These are phyloP conservation scores for Syncephalis plumigaleata DNA, from an alignment of 371 early-diverging fungal species.

Conservation along the genomic window DNA sequence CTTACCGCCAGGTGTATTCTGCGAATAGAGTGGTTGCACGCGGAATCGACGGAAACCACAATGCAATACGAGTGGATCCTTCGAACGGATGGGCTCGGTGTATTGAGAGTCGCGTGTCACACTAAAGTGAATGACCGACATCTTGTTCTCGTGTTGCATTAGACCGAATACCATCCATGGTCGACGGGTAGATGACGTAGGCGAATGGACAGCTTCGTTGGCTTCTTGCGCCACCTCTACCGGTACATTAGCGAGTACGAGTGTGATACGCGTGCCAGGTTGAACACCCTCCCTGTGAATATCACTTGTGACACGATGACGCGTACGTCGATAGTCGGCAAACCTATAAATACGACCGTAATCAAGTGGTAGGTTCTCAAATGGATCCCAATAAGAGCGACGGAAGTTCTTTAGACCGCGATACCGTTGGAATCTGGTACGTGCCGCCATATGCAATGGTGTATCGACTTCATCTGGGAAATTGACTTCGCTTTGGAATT, in stretches of 20 bases:
- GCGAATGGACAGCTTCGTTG: constrained; percentile 11
- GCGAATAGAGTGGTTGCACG: constrained; percentile 73
- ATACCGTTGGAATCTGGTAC: constrained; percentile 75
- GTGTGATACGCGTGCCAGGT: constrained; percentile 39
- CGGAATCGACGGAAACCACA: constrained; percentile 77
- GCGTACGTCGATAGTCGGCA: constrained; percentile 63
- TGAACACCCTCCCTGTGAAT: constrained; percentile 27
- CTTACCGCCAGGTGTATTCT: constrained; percentile 55
- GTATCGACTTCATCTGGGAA: constrained; percentile 97
- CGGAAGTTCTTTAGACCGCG: constrained; percentile 87
- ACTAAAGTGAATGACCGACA: constrained; percentile 66
- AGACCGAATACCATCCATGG: constrained; percentile 69
- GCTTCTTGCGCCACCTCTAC: constrained; percentile 28
- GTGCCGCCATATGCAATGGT: constrained; percentile 66
- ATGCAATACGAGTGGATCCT: constrained; percentile 72
- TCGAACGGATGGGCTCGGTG: constrained; percentile 51
- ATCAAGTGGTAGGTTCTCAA: constrained; percentile 90
- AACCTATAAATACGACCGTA: constrained; percentile 91
- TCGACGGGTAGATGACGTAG: no score
- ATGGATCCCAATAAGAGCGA: constrained; percentile 93
- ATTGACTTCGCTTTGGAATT: constrained; percentile 52
- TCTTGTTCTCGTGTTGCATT: constrained; percentile 86
- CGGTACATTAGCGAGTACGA: constrained; percentile 55
- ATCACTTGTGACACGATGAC: constrained; percentile 43
- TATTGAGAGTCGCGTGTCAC: constrained; percentile 53